These are phyloP conservation scores for Xerocomus spinulosus DNA, from an alignment of 768 basidiomycete species.

Conservation along the genomic window DNA sequence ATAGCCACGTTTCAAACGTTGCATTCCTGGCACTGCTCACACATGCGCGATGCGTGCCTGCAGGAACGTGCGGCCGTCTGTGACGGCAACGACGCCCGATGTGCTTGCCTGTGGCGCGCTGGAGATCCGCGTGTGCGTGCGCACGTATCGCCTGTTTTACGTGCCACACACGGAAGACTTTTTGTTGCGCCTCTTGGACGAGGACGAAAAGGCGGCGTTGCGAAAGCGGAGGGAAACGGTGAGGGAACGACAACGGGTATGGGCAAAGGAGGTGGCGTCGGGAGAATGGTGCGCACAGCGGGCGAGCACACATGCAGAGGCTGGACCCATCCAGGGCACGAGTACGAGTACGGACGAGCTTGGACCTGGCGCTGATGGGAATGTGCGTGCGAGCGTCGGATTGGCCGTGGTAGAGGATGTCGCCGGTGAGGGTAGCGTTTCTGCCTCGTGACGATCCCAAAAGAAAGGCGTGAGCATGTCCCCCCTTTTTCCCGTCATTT, in stretches of 20 bases:
- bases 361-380: not conserved
- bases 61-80: slow-evolving; percentile 21
- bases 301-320: not conserved
- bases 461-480: too few species aligned
- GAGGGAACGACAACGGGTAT: slow-evolving; percentile 9
- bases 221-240: not conserved
- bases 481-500: too few species aligned
- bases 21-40: not conserved
- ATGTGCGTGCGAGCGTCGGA: not conserved
- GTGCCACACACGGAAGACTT: slow-evolving; percentile 27
- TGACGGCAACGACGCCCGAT: slow-evolving; percentile 34
- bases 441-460: slow-evolving; percentile 10
- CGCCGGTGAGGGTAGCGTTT: not conserved
- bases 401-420: not conserved
- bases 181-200: slow-evolving; percentile 7
- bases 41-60: not conserved
- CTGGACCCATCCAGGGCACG: not conserved
- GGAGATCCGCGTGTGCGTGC: slow-evolving; percentile 81
- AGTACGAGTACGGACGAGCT: not conserved
- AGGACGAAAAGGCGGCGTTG: slow-evolving; percentile 8
- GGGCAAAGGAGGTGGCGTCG: slow-evolving; percentile 13
- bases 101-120: slow-evolving; percentile 54
- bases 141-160: slow-evolving; percentile 26
- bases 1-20: slow-evolving; percentile 14
- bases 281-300: slow-evolving; percentile 12